Conservation (phyloP, 2,329 filamentous ascomycete species). For the Ophiostoma angusticollis region DNA sequence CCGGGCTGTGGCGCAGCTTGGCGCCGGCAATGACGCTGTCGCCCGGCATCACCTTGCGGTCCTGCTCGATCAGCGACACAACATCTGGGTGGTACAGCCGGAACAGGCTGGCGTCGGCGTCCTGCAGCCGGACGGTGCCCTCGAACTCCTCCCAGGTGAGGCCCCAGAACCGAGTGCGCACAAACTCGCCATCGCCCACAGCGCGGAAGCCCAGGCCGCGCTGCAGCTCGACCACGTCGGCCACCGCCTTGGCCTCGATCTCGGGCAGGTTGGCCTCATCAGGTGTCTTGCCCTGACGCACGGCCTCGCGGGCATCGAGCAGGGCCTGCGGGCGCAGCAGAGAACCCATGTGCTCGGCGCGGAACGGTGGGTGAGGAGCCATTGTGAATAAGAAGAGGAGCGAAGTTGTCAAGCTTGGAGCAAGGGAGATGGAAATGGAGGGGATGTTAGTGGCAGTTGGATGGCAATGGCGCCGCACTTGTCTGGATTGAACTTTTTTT, state of each 20-base stretch:
- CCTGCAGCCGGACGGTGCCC: slow-evolving; percentile 34
- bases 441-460: too few relatives aligned
- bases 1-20: slow-evolving; percentile 32
- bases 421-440: neutral
- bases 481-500: too few relatives aligned
- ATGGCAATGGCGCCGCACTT: too few relatives aligned
- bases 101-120: slow-evolving; percentile 32
- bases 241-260: slow-evolving; percentile 45
- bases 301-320: slow-evolving; percentile 35
- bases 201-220: slow-evolving; percentile 42
- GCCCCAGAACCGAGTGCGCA: slow-evolving; percentile 22
- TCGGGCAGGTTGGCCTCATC: slow-evolving; percentile 31
- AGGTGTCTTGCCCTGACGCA: slow-evolving; percentile 40
- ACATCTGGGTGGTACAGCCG: slow-evolving; percentile 43
- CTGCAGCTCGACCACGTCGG: slow-evolving; percentile 46
- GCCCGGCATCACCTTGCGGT: slow-evolving; percentile 41
- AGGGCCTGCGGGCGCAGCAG: slow-evolving; percentile 55
- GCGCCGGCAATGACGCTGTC: slow-evolving; percentile 39
- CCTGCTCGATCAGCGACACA: slow-evolving; percentile 38
- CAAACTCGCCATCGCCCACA: slow-evolving; percentile 50
- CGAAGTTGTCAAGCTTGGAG: neutral
- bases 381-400: slow-evolving; percentile 17
- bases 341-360: slow-evolving; percentile 65
- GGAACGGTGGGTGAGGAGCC: slow-evolving; percentile 41
- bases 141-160: slow-evolving; percentile 28